Evolutionary conservation across 2,329 filamentous ascomycete species (phyloP), one percentile per base, ranked within the genome.

Genomic region (Aspergillus glaucus): DNA sequence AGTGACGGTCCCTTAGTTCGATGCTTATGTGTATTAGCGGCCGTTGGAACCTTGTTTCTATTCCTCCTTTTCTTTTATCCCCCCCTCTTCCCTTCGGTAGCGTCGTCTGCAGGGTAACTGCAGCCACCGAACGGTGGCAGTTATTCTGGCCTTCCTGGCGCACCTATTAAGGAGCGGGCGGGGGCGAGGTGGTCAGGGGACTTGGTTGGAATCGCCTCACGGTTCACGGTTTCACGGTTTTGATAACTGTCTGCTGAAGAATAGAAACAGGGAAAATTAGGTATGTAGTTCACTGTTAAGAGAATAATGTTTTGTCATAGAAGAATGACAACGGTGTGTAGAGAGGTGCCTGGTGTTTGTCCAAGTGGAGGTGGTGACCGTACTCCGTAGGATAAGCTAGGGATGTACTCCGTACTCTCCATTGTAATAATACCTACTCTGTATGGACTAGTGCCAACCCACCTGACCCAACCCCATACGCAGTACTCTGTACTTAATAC

Each of bases 61-160:
- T 17, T 45, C 34, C 15, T 34, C 34, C 15, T 40, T 40, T 21
- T 40, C 37, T 21, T 40, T 40, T 40, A 9, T 21, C 37, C 15
- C 37, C 10, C 37, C 9, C 37, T 40, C 17, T 45, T 34, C 15
- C 28, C n/a, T 32, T 41, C 10, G 28, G 34, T 21, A 41, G 50
- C 37, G 42, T 24, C 44, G 36, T 40, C 42, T 47, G 47, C 45
- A 52, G 49, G 39, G 44, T 12, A 40, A 40, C 48, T 47, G 46
- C 51, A 52, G 49, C 51, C 51, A 55, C 54, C 50, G 21, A 46
- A 46, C 19, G 54, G 50, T 52, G 50, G 49, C 45, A 49, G 47
- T 26, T 44, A 32, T 46, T 41, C 24, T 17, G 43, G 39, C 17
- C 34, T 39, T 42, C 15, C 22, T 32, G 39, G 21, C 7, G 8